Evolutionary conservation across 2,329 filamentous ascomycete species (phyloP).

Genomic region (Neofusicoccum cordaticola): DNA sequence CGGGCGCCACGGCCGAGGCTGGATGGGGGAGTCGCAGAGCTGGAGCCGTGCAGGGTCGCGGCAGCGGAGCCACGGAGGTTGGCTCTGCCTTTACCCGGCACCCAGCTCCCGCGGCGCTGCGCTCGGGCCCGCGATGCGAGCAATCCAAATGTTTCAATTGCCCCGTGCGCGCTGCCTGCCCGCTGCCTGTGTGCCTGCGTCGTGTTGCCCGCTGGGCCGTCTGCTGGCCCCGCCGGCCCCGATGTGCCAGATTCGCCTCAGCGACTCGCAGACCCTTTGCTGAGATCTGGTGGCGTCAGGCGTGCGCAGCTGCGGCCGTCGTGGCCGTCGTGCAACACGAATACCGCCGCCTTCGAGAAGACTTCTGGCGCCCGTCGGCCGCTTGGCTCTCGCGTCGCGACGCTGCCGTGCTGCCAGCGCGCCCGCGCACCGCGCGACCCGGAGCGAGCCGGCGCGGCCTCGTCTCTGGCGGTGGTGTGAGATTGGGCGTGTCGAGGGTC

Average conservation of each 20-base stretch:
- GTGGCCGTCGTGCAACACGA: background rate
- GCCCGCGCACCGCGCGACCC: background rate
- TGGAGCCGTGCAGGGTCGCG: too few relatives aligned
- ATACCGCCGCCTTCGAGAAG: background rate
- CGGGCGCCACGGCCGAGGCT: background rate
- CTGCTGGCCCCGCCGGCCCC: background rate
- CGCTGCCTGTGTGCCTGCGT: background rate
- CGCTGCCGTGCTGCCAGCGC: background rate
- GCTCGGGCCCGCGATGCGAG: conserved; percentile 2
- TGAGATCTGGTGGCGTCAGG: conserved; percentile 9
- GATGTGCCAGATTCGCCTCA: background rate
- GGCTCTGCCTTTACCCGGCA: background rate
- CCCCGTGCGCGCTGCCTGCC: background rate
- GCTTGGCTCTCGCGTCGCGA: background rate
- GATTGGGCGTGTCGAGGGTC: background rate
- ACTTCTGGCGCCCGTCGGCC: background rate
- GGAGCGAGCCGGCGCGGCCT: background rate
- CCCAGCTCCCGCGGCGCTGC: background rate
- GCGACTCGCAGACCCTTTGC: background rate
- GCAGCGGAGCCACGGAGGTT: background rate
- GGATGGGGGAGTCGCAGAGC: background rate
- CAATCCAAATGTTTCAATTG: conserved; percentile 11
- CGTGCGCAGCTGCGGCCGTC: background rate
- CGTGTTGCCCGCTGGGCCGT: background rate
- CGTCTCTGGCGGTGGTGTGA: background rate